Conservation (phyloP, 257 asterid genomes). For the Jacaranda copaia region DNA sequence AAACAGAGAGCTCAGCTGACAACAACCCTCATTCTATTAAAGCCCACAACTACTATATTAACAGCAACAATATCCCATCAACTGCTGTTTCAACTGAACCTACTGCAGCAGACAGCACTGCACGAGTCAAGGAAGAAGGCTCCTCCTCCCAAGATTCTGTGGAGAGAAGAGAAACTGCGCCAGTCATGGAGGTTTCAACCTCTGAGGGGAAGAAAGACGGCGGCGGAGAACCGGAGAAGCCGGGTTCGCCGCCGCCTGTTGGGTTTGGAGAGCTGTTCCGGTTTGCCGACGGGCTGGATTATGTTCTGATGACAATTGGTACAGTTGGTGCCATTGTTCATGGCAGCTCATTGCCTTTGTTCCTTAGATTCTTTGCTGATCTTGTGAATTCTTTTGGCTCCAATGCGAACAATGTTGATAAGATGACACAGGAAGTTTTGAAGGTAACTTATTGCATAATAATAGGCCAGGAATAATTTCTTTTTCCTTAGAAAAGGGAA, state of each 20-base stretch:
- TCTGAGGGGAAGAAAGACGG: conserved; percentile 50
- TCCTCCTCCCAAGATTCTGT: neutral
- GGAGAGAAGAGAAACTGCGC: neutral
- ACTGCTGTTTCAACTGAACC: conserved; percentile 28
- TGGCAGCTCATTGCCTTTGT: conserved; percentile 91
- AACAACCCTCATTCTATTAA: conserved; percentile 49
- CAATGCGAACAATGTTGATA: conserved; percentile 86
- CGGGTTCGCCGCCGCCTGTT: conserved; percentile 56
- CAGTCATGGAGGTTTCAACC: conserved; percentile 37
- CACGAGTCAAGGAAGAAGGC: conserved; percentile 5
- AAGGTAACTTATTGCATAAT: conserved; percentile 52
- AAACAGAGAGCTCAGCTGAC: conserved; percentile 26
- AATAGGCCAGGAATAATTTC: neutral
- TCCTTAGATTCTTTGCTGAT: conserved; percentile 98
- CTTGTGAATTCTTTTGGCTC: conserved; percentile 97
- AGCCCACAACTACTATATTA: conserved; percentile 37
- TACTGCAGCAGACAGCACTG: conserved; percentile 2
- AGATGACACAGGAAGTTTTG: conserved; percentile 93
- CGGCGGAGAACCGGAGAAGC: conserved; percentile 54
- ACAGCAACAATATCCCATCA: conserved; percentile 26
- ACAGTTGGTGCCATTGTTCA: conserved; percentile 93
- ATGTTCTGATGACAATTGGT: conserved; percentile 78
- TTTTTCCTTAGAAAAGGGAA: neutral
- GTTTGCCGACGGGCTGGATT: conserved; percentile 90
- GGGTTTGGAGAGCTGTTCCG: conserved; percentile 78